Percentiles rank a stretch among this genome's conserved stretches.
phyloP scores from a whole-genome alignment of 352 stramenopile genomes.

The Globisporangium nagaii region DNA sequence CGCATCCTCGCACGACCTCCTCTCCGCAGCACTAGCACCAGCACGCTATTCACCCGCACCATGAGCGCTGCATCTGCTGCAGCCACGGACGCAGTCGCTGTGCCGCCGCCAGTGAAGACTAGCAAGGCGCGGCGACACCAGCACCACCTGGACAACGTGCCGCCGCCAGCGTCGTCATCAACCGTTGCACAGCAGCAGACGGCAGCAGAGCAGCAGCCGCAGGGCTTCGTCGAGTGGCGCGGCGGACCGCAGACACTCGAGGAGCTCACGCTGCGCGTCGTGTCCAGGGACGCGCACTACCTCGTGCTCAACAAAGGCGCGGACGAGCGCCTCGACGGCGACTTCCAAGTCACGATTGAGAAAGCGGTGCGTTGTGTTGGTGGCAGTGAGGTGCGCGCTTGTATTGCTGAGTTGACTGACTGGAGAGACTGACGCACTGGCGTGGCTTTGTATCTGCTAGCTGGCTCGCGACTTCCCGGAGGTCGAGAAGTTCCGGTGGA shows the following conservation, averaged over 20 bases:
- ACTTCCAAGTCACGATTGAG: conserved; percentile 86
- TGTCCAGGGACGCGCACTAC: conserved; percentile 45
- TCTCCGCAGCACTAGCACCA: neutral
- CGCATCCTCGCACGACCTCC: neutral
- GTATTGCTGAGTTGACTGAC: no score
- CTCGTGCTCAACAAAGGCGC: conserved; percentile 77
- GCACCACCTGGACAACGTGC: conserved; percentile 31
- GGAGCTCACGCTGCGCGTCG: conserved; percentile 46
- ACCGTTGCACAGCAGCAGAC: neutral
- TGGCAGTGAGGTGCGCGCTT: no score
- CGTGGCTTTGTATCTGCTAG: no score
- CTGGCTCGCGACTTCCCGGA: conserved; percentile 66
- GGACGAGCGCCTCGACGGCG: conserved; percentile 82
- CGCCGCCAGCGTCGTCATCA: neutral
- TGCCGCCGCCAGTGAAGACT: neutral
- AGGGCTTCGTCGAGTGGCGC: conserved; percentile 18
- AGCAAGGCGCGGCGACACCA: conserved; percentile 33
- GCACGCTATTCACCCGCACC: neutral
- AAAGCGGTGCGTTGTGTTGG: conserved; percentile 51
- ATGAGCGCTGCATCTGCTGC: neutral
- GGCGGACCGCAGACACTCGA: conserved; percentile 52
- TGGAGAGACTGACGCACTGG: no score
- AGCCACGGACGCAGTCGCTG: neutral
- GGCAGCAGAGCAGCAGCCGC: neutral
- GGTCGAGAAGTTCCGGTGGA: conserved; percentile 82